These are phyloP conservation scores for Cercospora zeae-maydis DNA, from an alignment of 2,329 filamentous ascomycete genomes.

Conservation along the genomic window DNA sequence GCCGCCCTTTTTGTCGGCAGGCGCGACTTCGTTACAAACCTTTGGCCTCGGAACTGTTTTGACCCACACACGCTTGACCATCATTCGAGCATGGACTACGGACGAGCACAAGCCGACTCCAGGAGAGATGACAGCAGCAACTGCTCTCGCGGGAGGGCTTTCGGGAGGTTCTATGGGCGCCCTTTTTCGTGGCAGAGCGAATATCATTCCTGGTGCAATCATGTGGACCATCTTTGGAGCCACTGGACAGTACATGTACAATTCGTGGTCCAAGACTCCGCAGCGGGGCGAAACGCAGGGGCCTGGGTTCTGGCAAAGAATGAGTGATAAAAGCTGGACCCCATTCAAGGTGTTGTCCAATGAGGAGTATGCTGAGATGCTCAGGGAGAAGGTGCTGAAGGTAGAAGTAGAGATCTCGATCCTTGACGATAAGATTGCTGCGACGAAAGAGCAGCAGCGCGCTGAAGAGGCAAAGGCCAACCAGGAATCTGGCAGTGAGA, in stretches of 20 bases:
- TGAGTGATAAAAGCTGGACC: conserved; percentile 64
- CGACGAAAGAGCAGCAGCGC: conserved; percentile 38
- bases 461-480: background rate
- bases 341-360: conserved; percentile 68
- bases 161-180: conserved; percentile 55
- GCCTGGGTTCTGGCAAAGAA: conserved; percentile 44
- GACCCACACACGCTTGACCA: conserved; percentile 57
- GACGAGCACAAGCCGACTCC: conserved; percentile 24
- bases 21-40: conserved; percentile 74
- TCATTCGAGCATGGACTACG: conserved; percentile 38
- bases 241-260: conserved; percentile 55
- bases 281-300: conserved; percentile 38
- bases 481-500: background rate
- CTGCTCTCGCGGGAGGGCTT: conserved; percentile 66
- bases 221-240: conserved; percentile 58
- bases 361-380: conserved; percentile 66
- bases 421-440: conserved; percentile 69
- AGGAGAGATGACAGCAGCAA: conserved; percentile 61
- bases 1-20: conserved; percentile 65
- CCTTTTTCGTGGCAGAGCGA: conserved; percentile 56
- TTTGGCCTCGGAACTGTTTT: conserved; percentile 73
- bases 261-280: conserved; percentile 45
- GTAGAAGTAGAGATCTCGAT: conserved; percentile 75
- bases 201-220: conserved; percentile 55
- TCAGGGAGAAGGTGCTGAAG: conserved; percentile 66